Base-by-base conservation (phyloP, 805 yeast genomes). In the Candida andamanensis region DNA sequence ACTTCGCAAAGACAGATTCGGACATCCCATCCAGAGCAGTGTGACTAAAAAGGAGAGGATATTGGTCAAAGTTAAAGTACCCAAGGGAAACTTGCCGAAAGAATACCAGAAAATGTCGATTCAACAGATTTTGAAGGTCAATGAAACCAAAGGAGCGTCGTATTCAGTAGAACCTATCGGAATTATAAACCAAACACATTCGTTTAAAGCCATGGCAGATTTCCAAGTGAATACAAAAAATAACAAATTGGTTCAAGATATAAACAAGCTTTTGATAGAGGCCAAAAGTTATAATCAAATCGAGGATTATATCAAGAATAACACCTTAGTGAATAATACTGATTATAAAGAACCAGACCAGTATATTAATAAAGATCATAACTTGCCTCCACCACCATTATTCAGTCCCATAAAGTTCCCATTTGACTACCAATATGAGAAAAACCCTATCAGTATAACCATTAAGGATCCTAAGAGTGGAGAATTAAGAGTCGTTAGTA, bases 161-260 rank as follows among this genome's bases (percentile, higher is more conserved):
- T 65, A 70, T 30, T 57, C 56, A 15, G 67, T 74, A 2, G 65
- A 67, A 27, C 90, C 95, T 0, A 69, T 74, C 4, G 87, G 80
- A 0, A 70, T 85, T 13, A 65, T 86, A 13, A 76, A 77, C 45
- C 71, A 76, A 36, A 80, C 80, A 12, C 80, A 78, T 48, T 72
- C 82, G 41, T 90, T 90, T 54, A 72, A 95, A 44, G 85, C 84
- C 42, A 74, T 87, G 69, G 79, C 90, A 0, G 97, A 89, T 56
- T 90, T 86, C 54, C 97, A 92, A 53, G 72, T 74, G 41, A 62
- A 74, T 19, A 73, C 86, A 9, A 71, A 69, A 30, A 69, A 74
- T 44, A 79, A 81, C 10, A 52, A 42, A 2, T 36, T 49, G 16
- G 53, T 44, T 20, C 54, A 61, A 37, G 55, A 51, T 10, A 52